Evolutionary conservation across 106 monocot genomes (phyloP), one percentile per base, ranked within the genome.

Genomic region (Allium fistulosum): DNA sequence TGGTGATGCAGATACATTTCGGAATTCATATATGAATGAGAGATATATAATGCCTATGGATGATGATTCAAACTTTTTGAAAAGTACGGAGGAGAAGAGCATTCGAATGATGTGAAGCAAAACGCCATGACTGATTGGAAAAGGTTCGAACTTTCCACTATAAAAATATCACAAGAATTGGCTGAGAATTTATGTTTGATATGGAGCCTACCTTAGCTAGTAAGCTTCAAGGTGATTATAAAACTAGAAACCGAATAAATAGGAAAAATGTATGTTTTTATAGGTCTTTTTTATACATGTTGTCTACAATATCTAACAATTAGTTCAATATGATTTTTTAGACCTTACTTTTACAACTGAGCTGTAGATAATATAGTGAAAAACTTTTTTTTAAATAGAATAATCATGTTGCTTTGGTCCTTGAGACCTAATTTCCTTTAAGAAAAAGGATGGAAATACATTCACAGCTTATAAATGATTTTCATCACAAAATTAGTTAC

Each of bases 161-260:
- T 78, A 46, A 85, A 74, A 65, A 48, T 91, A 55, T 96, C 95
- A 4, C 91, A 86, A 63, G 91, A 91, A 55, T 75, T 96, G 27
- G 75, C 84, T 57, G 95, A 96, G 72, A 85, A 96, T 49, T 63
- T 96, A 49, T 88, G 95, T 18, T 63, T 96, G 28, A 88, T 17
- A 75, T 96, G 84, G 91, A 96, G 69, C 95, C 95, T 10, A 91
- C 88, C 59, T 66, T 96, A 8, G 95, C 95, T 17, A 96, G 86
- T 76, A 96, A 86, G 67, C 95, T 96, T 68, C 85, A 96, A 74
- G 95, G 95, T 63, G 95, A 96, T 72, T 96, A 96, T 53, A 85
- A 77, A 68, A 91, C 95, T 69, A 91, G 95, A 62, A 96, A 96
- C 58, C 72, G 91, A 62, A 96, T 96, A 73, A 96, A 91, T 70